These are phyloP conservation scores for Penicillium nucicola DNA, from an alignment of 495 filamentous ascomycete genomes.

Conservation along the genomic window DNA sequence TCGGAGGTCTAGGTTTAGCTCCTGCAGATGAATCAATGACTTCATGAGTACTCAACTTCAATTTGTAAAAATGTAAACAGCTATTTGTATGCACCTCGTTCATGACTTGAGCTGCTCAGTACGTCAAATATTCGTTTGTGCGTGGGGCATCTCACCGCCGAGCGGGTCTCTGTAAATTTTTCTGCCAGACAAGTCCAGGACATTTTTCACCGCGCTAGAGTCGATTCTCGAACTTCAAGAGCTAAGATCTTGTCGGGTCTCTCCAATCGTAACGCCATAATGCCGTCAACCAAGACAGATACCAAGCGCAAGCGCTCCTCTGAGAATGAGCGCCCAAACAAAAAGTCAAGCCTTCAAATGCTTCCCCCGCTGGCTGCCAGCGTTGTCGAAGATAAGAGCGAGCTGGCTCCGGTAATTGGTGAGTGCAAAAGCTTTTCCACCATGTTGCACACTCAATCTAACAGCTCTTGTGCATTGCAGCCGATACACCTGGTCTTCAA, in stretches of 20 bases:
- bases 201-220: slow-evolving; percentile 20
- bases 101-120: not conserved
- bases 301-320: slow-evolving; percentile 73
- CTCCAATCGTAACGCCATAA: slow-evolving; percentile 24
- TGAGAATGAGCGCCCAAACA: slow-evolving; percentile 55
- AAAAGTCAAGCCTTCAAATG: slow-evolving; percentile 56
- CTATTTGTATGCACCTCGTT: not conserved
- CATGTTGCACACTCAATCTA: slow-evolving; percentile 1
- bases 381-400: slow-evolving; percentile 53
- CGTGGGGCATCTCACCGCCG: slow-evolving; percentile 19
- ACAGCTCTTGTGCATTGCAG: slow-evolving; percentile 35
- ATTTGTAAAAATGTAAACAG: not conserved
- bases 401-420: slow-evolving; percentile 61
- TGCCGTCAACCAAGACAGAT: slow-evolving; percentile 51
- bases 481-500: slow-evolving; percentile 64
- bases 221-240: slow-evolving; percentile 11
- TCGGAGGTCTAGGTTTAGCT: slow-evolving; percentile 28
- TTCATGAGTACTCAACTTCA: slow-evolving; percentile 12
- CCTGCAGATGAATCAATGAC: slow-evolving; percentile 29
- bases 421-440: not conserved
- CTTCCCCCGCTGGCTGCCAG: slow-evolving; percentile 51
- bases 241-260: not conserved
- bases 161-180: slow-evolving; percentile 23
- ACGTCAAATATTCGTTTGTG: slow-evolving; percentile 24
- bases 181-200: slow-evolving; percentile 24